Conservation (phyloP, 208 protist species). For the Borovskyia barvae region DNA sequence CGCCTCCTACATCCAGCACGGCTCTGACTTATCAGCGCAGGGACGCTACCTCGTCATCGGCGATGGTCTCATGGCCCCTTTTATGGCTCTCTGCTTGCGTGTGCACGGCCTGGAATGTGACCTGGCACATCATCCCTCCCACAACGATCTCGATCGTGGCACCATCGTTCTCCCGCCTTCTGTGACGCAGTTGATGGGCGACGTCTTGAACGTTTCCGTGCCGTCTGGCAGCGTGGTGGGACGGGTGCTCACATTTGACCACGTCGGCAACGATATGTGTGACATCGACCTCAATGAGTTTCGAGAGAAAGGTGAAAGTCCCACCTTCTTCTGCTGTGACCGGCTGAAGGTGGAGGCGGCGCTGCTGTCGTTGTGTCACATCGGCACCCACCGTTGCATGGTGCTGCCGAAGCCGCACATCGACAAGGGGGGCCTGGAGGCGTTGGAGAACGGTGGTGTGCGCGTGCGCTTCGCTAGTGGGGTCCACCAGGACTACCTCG, state of each 20-base stretch:
- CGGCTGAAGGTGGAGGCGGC: slow-evolving; percentile 80
- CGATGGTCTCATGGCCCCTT: slow-evolving; percentile 88
- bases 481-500: slow-evolving; percentile 79
- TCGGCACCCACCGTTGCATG: slow-evolving; percentile 82
- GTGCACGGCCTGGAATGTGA: slow-evolving; percentile 89
- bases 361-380: slow-evolving; percentile 80
- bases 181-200: slow-evolving; percentile 90
- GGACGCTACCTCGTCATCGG: slow-evolving; percentile 89
- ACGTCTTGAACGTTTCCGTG: slow-evolving; percentile 89
- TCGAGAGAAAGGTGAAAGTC: slow-evolving; percentile 90
- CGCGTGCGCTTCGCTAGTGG: slow-evolving; percentile 84
- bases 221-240: slow-evolving; percentile 89
- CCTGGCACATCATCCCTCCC: slow-evolving; percentile 66
- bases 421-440: slow-evolving; percentile 72
- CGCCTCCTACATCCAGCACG: slow-evolving; percentile 40
- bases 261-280: slow-evolving; percentile 91
- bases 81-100: slow-evolving; percentile 91
- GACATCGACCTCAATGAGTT: slow-evolving; percentile 92
- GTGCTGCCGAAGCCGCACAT: slow-evolving; percentile 80
- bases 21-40: slow-evolving; percentile 46
- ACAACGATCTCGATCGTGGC: slow-evolving; percentile 77
- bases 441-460: slow-evolving; percentile 79
- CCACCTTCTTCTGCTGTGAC: slow-evolving; percentile 93
- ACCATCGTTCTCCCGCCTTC: slow-evolving; percentile 89
- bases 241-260: slow-evolving; percentile 87